Evolutionary conservation across 768 basidiomycete species (phyloP), one percentile per base, ranked within the genome.

Genomic region (Albatrellus ellisii): DNA sequence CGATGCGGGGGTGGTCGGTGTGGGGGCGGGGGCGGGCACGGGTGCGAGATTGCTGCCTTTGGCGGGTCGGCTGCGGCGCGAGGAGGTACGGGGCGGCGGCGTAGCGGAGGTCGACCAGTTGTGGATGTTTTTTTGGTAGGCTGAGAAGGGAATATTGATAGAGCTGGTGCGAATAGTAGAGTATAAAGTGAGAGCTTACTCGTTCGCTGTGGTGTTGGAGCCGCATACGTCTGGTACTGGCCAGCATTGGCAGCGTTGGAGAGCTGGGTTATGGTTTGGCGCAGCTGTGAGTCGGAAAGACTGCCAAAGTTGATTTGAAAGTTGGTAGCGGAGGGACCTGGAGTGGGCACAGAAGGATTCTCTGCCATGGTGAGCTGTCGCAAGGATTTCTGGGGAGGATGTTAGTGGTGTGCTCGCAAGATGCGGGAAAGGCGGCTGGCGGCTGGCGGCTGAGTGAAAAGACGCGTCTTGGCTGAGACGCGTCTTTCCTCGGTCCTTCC

Each of bases 41-140:
- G 62, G 58, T 14, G 64, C 66, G 25, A 69, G 68, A 4, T 62
- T 62, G 46, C 64, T 69, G 26, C 65, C 59, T 46, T 67, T 66
- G 31, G 67, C 61, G 4, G 52, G 54, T 3, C 68, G 61, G 18
- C 56, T 44, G 42, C 64, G 62, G 11, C 59, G 54, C 48, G 62
- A 65, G 26, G 53, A 61, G 46, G 58, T 66, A 46, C 70, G 72
- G 64, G 72, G 72, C 4, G 69, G 65, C 0, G 77, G 75, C 0
- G 76, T 71, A 8, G 70, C 62, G 0, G 78, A 62, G 4, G 69
- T 66, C 4, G 79, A 77, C 80, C 80, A 83, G 18, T 72, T 75
- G 25, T 77, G 70, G 12, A 83, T 62, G 50, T 83, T 83, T 67
- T 75, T 79, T 46, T 73, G 64, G 53, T 83, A 83, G 2, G 71